Percentiles rank a stretch among this genome's conserved stretches.
Evolutionary conservation across 345 rosid species (phyloP).

Genomic region (Ceriops decandra): DNA sequence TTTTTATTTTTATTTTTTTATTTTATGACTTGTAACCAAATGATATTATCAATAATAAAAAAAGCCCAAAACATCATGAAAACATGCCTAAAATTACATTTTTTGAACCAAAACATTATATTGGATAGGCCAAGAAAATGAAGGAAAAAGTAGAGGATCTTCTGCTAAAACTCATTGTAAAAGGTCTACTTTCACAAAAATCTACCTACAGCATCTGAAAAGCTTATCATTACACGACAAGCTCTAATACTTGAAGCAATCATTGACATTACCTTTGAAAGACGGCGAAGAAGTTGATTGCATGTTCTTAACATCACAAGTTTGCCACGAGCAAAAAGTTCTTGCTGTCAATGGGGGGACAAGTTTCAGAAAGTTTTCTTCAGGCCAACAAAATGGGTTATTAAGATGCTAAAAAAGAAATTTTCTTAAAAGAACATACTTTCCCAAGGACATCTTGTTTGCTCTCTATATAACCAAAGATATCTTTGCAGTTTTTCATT

Average conservation of each 20-base stretch:
- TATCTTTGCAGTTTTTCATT: constrained; percentile 90
- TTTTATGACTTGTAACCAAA: too few species aligned
- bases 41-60: too few species aligned
- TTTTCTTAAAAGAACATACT: constrained; percentile 34
- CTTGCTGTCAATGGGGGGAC: constrained; percentile 53
- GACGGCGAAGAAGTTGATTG: constrained; percentile 98
- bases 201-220: neutral
- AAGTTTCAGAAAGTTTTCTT: constrained; percentile 4
- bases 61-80: too few species aligned
- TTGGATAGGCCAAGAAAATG: neutral
- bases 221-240: neutral
- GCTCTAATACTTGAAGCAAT: neutral
- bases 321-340: constrained; percentile 98
- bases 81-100: too few species aligned
- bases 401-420: neutral
- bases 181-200: neutral
- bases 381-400: neutral
- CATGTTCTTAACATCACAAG: constrained; percentile 99
- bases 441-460: constrained; percentile 93
- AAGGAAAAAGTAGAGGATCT: neutral
- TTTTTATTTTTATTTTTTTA: too few species aligned
- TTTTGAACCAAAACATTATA: too few species aligned
- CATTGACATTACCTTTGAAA: constrained; percentile 62
- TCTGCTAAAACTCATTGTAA: neutral
- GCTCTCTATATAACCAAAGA: constrained; percentile 88